phyloP scores from a whole-genome alignment of 176 grass and related monocot species.

The Ampelocalamus luodianensis region DNA sequence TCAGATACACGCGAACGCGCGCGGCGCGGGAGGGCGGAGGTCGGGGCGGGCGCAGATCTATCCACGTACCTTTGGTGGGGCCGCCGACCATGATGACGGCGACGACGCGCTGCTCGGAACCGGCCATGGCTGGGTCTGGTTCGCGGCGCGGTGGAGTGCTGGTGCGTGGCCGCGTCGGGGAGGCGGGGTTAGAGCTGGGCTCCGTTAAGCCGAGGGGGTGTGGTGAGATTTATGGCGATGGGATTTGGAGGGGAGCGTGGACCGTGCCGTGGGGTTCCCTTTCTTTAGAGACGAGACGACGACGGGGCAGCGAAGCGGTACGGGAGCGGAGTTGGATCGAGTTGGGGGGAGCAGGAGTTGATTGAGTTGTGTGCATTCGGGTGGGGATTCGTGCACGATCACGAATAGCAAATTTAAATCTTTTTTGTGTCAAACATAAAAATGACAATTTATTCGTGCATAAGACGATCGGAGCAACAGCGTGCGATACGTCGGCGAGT shows the following conservation, averaged over 20 bases:
- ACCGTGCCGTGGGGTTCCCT: constrained; percentile 1
- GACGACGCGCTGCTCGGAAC: constrained; percentile 80
- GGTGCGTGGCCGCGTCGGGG: background rate
- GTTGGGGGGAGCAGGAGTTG: background rate
- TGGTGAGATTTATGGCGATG: constrained; percentile 49
- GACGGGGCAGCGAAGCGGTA: background rate
- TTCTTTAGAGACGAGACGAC: background rate
- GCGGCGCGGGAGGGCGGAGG: background rate
- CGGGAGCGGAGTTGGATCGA: background rate
- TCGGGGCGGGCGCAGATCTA: constrained; percentile 49
- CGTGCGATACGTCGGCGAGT: too few relatives aligned
- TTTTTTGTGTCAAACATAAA: too few relatives aligned
- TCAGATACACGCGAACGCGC: background rate
- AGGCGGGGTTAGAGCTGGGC: background rate
- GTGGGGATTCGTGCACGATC: constrained; percentile 32
- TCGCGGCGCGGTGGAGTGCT: constrained; percentile 16
- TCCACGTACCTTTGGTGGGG: constrained; percentile 81
- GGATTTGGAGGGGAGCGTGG: constrained; percentile 26
- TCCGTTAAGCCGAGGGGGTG: background rate
- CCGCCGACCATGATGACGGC: constrained; percentile 99
- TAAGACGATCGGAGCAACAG: too few relatives aligned
- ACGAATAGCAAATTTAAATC: too few relatives aligned
- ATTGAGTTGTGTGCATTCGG: background rate
- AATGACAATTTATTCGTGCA: too few relatives aligned
- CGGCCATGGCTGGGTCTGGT: constrained; percentile 54